These are phyloP conservation scores for Tillandsia fasciculata DNA, from an alignment of 176 grass and related monocot genomes.

Conservation along the genomic window DNA sequence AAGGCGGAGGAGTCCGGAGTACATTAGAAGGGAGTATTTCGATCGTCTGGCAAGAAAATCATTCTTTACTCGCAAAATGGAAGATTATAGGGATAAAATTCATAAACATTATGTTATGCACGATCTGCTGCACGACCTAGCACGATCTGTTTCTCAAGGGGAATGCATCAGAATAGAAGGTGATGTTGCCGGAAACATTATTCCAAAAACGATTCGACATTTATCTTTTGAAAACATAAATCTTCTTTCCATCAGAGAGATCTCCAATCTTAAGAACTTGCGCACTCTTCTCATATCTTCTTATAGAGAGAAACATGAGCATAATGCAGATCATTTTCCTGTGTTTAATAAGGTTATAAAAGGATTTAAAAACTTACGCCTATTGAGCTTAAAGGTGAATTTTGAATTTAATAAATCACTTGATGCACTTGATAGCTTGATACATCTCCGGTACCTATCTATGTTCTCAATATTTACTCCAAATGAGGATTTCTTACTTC, in stretches of 20 bases:
- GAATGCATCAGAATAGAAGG: constrained; percentile 19
- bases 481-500: too few relatives aligned
- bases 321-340: neutral
- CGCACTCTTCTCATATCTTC: neutral
- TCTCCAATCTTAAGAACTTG: neutral
- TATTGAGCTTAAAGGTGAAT: neutral
- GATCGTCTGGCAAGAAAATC: constrained; percentile 12
- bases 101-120: too few relatives aligned
- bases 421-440: neutral
- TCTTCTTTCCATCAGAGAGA: neutral
- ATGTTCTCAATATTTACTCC: neutral
- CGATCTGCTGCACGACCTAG: too few relatives aligned
- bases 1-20: neutral
- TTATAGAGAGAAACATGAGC: too few relatives aligned
- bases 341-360: neutral
- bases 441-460: neutral
- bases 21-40: constrained; percentile 9
- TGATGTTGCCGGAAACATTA: neutral
- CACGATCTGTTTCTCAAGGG: too few relatives aligned
- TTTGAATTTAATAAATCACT: neutral
- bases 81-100: too few relatives aligned
- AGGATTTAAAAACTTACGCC: neutral
- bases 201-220: neutral
- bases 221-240: neutral
- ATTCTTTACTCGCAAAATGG: neutral